phyloP scores from a whole-genome alignment of 352 stramenopile species.

The Nothophytophthora sp. region DNA sequence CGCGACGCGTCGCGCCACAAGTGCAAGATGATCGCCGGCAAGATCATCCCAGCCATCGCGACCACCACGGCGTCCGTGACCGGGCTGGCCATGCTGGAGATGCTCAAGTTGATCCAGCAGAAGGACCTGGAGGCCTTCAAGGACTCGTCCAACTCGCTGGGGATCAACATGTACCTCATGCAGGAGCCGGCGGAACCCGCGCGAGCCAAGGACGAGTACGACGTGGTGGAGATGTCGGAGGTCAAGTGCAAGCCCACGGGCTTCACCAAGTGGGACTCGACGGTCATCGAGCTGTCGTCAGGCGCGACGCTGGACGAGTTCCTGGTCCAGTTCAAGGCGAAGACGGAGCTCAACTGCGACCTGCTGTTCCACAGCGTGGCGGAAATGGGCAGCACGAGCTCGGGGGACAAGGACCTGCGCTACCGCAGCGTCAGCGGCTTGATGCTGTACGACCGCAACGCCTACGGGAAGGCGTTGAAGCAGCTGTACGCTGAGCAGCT shows the following conservation, averaged over 20 bases:
- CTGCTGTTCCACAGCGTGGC: constrained; percentile 80
- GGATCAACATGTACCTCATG: constrained; percentile 93
- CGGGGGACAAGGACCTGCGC: constrained; percentile 62
- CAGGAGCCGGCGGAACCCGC: constrained; percentile 82
- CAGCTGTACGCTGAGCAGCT: constrained; percentile 72
- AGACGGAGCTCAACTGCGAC: constrained; percentile 79
- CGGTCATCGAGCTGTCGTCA: constrained; percentile 67
- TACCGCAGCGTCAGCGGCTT: constrained; percentile 73
- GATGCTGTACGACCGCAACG: constrained; percentile 88
- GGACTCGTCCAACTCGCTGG: constrained; percentile 92
- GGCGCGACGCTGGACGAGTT: constrained; percentile 73
- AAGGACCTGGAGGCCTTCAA: constrained; percentile 91
- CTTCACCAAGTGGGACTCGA: constrained; percentile 95
- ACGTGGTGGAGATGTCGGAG: constrained; percentile 88
- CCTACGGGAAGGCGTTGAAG: constrained; percentile 71
- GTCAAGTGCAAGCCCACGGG: constrained; percentile 85
- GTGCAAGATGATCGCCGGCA: constrained; percentile 99
- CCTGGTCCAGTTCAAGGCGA: constrained; percentile 60
- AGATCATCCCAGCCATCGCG: constrained; percentile 99
- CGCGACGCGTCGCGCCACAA: constrained; percentile 82
- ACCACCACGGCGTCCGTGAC: constrained; percentile 99
- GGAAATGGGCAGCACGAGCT: constrained; percentile 60
- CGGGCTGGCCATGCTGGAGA: constrained; percentile 94
- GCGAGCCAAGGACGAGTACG: constrained; percentile 92
- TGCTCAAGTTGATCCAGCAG: constrained; percentile 88